phyloP scores from a whole-genome alignment of 495 filamentous ascomycete species.

The Apodospora peruviana region DNA sequence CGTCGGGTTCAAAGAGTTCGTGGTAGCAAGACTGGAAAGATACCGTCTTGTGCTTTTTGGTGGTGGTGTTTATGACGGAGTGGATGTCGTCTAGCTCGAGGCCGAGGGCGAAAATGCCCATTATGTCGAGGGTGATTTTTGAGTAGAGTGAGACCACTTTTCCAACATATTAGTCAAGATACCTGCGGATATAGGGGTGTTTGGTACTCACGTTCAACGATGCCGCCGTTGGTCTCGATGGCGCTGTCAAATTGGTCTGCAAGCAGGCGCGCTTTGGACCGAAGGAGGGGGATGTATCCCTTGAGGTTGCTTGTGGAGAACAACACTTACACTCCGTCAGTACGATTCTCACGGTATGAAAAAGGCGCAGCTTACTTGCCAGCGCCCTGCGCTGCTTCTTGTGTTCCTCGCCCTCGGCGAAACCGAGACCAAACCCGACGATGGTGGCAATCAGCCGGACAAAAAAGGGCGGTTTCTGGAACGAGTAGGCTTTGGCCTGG shows the following conservation, averaged over 20 bases:
- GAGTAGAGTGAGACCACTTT: conserved; percentile 8
- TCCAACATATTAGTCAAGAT: background rate
- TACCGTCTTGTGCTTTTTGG: background rate
- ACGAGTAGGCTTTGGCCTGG: conserved; percentile 26
- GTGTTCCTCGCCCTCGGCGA: conserved; percentile 28
- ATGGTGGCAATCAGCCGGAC: conserved; percentile 18
- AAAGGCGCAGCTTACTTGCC: background rate
- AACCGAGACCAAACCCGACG: conserved; percentile 21
- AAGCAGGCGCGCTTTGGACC: too few species aligned
- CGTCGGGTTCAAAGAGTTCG: conserved; percentile 17
- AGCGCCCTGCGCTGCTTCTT: conserved; percentile 20
- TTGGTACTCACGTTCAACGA: too few species aligned
- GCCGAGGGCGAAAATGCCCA: conserved; percentile 61
- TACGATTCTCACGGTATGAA: background rate
- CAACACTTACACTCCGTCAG: too few species aligned
- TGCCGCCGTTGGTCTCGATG: too few species aligned
- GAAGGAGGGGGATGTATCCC: too few species aligned
- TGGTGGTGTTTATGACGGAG: too few species aligned
- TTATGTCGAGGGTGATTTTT: conserved; percentile 59
- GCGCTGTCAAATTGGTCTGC: too few species aligned
- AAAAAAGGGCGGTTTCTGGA: conserved; percentile 28
- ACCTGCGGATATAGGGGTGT: conserved; percentile 15
- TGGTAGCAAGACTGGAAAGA: conserved; percentile 14
- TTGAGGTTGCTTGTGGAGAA: too few species aligned
- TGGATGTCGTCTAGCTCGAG: conserved; percentile 56